Percentiles rank a stretch among this genome's conserved stretches.
Evolutionary conservation across 208 protist species (phyloP).

Genomic region (Leptomonas pyrrhocoris): DNA sequence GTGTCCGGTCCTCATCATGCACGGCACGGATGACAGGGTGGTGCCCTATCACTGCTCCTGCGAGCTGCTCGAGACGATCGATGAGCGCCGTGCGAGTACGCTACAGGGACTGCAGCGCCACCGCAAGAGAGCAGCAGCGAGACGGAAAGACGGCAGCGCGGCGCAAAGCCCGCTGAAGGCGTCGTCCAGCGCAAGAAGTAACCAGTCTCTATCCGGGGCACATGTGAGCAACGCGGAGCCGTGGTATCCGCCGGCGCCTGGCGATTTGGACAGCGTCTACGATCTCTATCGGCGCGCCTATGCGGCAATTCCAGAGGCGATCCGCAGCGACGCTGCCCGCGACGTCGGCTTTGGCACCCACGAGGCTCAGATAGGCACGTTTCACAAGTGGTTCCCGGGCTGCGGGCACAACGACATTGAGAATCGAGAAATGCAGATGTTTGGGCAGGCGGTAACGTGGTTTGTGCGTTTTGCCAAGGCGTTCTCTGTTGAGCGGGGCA

Average conservation of each 20-base stretch:
- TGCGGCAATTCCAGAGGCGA: constrained; percentile 3
- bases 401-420: constrained; percentile 81
- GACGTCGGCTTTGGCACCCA: constrained; percentile 2
- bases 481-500: constrained; percentile 20
- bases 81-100: neutral
- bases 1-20: constrained; percentile 74
- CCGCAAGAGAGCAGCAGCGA: neutral
- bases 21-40: constrained; percentile 61
- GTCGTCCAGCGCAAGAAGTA: constrained; percentile 2
- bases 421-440: constrained; percentile 15
- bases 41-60: constrained; percentile 61
- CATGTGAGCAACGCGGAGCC: neutral
- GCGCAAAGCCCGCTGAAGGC: neutral
- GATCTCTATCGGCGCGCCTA: constrained; percentile 28
- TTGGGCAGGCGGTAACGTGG: constrained; percentile 25
- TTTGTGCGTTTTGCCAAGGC: constrained; percentile 38
- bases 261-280: constrained; percentile 12
- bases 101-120: constrained; percentile 3
- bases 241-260: neutral
- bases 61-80: constrained; percentile 34
- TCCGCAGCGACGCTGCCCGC: neutral
- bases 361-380: constrained; percentile 33
- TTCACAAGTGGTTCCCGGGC: constrained; percentile 49
- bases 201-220: neutral
- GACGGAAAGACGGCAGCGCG: neutral